Evolutionary conservation across 495 filamentous ascomycete species (phyloP).

Genomic region (Aspergillus campestris): DNA sequence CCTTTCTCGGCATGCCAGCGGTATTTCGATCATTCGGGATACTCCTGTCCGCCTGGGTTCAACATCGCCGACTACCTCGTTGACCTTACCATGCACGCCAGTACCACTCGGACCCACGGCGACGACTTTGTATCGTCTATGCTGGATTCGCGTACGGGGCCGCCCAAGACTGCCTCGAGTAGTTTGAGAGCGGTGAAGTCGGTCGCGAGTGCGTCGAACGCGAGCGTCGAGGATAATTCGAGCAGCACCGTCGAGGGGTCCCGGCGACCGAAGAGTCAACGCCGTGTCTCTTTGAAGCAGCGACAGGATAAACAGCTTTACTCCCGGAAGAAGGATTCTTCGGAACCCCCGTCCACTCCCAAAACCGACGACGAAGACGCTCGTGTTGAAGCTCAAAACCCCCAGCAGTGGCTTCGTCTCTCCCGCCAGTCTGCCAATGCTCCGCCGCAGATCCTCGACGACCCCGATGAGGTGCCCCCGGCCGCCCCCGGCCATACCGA

Average conservation of each 20-base stretch:
- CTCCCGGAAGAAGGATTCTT: slow-evolving; percentile 61
- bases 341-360: slow-evolving; percentile 48
- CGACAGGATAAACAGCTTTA: slow-evolving; percentile 87
- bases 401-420: slow-evolving; percentile 60
- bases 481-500: slow-evolving; percentile 59
- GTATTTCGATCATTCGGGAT: slow-evolving; percentile 88
- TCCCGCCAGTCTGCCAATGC: slow-evolving; percentile 55
- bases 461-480: slow-evolving; percentile 69
- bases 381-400: slow-evolving; percentile 52
- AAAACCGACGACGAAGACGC: slow-evolving; percentile 60
- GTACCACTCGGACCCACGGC: slow-evolving; percentile 43
- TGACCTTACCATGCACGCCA: slow-evolving; percentile 94
- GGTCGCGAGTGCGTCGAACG: slow-evolving; percentile 68
- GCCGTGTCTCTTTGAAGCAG: slow-evolving; percentile 66
- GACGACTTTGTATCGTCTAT: slow-evolving; percentile 47
- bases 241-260: slow-evolving; percentile 53
- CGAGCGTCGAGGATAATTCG: slow-evolving; percentile 47
- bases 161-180: slow-evolving; percentile 67
- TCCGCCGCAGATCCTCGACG: slow-evolving; percentile 56
- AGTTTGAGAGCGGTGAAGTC: slow-evolving; percentile 88
- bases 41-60: slow-evolving; percentile 89
- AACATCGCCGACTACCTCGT: slow-evolving; percentile 98
- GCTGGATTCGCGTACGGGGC: slow-evolving; percentile 30
- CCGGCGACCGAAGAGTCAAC: slow-evolving; percentile 53
- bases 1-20: slow-evolving; percentile 81